Conservation (phyloP, 768 basidiomycete genomes). For the Russula abietina region DNA sequence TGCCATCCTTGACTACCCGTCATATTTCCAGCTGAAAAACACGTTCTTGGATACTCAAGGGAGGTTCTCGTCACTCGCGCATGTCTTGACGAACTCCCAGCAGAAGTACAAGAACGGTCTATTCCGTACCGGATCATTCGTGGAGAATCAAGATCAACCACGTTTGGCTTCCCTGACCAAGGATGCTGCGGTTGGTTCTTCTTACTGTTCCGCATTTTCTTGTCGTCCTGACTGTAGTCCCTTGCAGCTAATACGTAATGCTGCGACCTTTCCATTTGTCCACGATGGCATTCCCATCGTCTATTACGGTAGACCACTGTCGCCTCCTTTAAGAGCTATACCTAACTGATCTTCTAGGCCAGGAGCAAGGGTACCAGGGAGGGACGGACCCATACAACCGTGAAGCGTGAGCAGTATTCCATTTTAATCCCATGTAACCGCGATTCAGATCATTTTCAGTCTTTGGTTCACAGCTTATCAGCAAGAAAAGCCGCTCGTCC, state of each 20-base stretch:
- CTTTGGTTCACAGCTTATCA: constrained; percentile 57
- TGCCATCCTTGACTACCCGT: constrained; percentile 46
- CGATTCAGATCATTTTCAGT: constrained; percentile 30
- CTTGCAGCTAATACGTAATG: constrained; percentile 40
- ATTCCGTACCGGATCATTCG: constrained; percentile 42
- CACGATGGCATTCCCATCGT: constrained; percentile 47
- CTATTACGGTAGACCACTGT: constrained; percentile 40
- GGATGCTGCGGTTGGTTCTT: constrained; percentile 38
- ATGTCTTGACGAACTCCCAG: constrained; percentile 32
- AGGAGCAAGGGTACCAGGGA: constrained; percentile 47
- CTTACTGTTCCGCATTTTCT: not conserved
- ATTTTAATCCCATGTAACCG: not conserved
- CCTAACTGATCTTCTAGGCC: constrained; percentile 31
- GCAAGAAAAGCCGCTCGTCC: constrained; percentile 44
- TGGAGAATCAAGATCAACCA: constrained; percentile 53
- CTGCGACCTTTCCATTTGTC: constrained; percentile 45
- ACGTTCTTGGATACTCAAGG: constrained; percentile 36
- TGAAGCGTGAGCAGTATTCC: constrained; percentile 38
- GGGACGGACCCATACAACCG: constrained; percentile 43
- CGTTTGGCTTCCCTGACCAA: constrained; percentile 40
- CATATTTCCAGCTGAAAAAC: constrained; percentile 39
- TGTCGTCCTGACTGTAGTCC: not conserved
- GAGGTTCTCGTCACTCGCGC: constrained; percentile 32
- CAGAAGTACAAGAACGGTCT: constrained; percentile 36
- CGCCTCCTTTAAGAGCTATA: not conserved